Percentiles rank a stretch among this genome's conserved stretches.
Conservation (phyloP, 2,329 filamentous ascomycete genomes). For the Ophiostoma triangulosporum region DNA sequence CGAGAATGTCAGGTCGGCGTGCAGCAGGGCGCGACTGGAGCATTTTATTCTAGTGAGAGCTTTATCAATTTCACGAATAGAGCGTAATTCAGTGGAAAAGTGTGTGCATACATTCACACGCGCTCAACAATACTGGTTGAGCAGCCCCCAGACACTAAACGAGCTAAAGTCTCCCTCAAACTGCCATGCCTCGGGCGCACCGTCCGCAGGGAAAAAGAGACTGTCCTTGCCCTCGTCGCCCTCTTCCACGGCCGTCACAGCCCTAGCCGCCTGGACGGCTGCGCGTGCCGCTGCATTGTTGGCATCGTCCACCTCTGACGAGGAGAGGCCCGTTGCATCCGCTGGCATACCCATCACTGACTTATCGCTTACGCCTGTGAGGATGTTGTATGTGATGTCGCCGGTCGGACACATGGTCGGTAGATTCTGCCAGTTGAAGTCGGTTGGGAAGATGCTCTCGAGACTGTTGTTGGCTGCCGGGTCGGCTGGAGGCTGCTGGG, state of each 20-base stretch:
- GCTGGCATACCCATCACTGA: neutral
- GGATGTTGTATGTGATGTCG: conserved; percentile 43
- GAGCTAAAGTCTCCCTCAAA: conserved; percentile 42
- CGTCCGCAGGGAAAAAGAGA: conserved; percentile 8
- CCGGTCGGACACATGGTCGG: conserved; percentile 43
- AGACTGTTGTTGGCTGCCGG: neutral
- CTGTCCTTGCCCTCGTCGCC: neutral
- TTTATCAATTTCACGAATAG: too few species aligned
- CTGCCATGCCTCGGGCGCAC: conserved; percentile 24
- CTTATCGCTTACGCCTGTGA: conserved; percentile 27
- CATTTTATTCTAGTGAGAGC: too few species aligned
- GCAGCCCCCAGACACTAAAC: conserved; percentile 42
- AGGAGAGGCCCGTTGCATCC: neutral
- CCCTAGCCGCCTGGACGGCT: conserved; percentile 3
- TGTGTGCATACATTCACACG: too few species aligned
- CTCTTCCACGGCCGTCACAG: neutral
- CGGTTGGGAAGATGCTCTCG: conserved; percentile 22
- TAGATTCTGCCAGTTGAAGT: conserved; percentile 37
- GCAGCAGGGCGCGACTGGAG: too few species aligned
- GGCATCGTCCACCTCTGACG: neutral
- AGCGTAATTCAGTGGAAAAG: too few species aligned
- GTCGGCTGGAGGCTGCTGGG: neutral
- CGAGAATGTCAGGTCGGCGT: too few species aligned
- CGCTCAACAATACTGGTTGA: conserved; percentile 41
- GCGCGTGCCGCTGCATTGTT: neutral